Evolutionary conservation across 495 filamentous ascomycete genomes (phyloP).

Genomic region (Platismatia glauca): DNA sequence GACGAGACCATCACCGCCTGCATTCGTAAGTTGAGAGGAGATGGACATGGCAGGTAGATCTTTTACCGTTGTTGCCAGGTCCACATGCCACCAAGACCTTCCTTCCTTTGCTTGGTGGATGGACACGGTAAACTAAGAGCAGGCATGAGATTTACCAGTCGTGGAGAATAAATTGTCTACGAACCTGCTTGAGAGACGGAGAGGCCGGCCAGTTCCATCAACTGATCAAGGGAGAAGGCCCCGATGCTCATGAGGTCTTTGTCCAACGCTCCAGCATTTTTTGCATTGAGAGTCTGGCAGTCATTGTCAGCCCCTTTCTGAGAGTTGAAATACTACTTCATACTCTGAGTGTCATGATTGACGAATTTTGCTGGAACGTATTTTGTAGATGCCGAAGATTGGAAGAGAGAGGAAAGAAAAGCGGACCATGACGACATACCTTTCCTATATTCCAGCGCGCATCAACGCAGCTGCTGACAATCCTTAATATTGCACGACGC

Average conservation of each 20-base stretch:
- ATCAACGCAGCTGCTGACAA: neutral
- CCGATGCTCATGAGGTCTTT: constrained; percentile 89
- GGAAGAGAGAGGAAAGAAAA: neutral
- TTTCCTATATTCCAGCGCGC: neutral
- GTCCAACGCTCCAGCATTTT: constrained; percentile 81
- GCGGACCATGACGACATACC: constrained; percentile 7
- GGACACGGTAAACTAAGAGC: constrained; percentile 64
- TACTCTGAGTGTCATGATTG: constrained; percentile 9
- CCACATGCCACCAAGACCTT: constrained; percentile 82
- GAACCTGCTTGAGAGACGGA: constrained; percentile 87
- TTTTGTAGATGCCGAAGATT: neutral
- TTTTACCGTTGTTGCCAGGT: constrained; percentile 85
- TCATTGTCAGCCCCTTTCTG: constrained; percentile 1
- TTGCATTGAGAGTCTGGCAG: constrained; percentile 69
- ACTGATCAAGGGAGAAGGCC: constrained; percentile 87
- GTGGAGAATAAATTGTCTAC: constrained; percentile 11
- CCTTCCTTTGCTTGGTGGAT: constrained; percentile 63
- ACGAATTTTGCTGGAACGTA: neutral
- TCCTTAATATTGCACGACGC: neutral
- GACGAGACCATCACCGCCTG: constrained; percentile 89
- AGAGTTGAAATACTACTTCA: neutral
- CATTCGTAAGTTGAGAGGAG: constrained; percentile 10
- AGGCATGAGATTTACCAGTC: neutral
- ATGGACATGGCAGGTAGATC: constrained; percentile 1
- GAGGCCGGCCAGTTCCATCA: constrained; percentile 93